phyloP scores from a whole-genome alignment of 352 stramenopile species.

The Pythium sp. region DNA sequence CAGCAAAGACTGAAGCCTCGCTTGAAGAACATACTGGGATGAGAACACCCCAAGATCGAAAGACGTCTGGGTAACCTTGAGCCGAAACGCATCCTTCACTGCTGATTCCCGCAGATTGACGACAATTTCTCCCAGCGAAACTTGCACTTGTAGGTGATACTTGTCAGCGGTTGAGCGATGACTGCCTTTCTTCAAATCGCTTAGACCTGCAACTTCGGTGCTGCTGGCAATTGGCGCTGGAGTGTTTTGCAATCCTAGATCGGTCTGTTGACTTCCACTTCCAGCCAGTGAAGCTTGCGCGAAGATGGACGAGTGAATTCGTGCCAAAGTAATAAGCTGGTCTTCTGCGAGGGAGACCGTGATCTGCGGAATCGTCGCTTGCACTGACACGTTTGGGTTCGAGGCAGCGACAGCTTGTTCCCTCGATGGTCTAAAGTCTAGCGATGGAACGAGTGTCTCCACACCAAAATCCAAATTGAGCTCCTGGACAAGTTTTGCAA shows the following conservation, averaged over 20 bases:
- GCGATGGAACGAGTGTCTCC: slow-evolving; percentile 31
- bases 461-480: slow-evolving; percentile 57
- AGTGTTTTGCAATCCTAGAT: neutral
- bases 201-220: neutral
- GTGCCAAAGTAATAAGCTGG: slow-evolving; percentile 18
- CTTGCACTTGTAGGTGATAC: slow-evolving; percentile 44
- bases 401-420: neutral
- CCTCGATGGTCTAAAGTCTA: slow-evolving; percentile 2
- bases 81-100: slow-evolving; percentile 47
- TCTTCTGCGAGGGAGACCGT: slow-evolving; percentile 15
- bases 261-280: neutral
- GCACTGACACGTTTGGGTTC: slow-evolving; percentile 12
- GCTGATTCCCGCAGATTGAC: slow-evolving; percentile 50
- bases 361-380: slow-evolving; percentile 24
- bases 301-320: slow-evolving; percentile 23
- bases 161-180: slow-evolving; percentile 26
- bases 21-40: slow-evolving; percentile 45
- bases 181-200: neutral
- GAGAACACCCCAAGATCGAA: slow-evolving; percentile 47
- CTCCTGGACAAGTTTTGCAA: slow-evolving; percentile 57
- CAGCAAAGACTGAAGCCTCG: slow-evolving; percentile 45
- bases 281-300: slow-evolving; percentile 9
- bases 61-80: slow-evolving; percentile 44
- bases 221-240: slow-evolving; percentile 1
- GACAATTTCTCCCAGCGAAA: slow-evolving; percentile 50